Conservation (phyloP, 139 green algal species). For the Coccomyxa sp. region DNA sequence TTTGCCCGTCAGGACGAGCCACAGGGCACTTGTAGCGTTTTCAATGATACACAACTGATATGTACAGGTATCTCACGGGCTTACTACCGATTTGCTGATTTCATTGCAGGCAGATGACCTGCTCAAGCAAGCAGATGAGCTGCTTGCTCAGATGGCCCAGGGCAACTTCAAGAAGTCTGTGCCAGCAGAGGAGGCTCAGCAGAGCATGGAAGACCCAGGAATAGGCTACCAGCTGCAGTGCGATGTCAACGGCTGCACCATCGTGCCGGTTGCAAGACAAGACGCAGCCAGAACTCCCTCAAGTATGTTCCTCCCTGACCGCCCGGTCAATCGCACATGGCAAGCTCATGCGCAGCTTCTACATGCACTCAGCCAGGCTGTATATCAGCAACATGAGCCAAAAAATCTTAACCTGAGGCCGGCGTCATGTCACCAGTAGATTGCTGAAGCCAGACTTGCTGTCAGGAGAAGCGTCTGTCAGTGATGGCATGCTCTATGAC, state of each 20-base stretch:
- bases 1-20: too few species aligned
- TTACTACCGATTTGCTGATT: neutral
- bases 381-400: too few species aligned
- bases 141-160: conserved; percentile 15
- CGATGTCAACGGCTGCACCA: conserved; percentile 33
- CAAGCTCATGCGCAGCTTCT: too few species aligned
- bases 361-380: too few species aligned
- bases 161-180: neutral
- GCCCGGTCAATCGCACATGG: too few species aligned
- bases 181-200: neutral
- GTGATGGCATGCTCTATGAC: too few species aligned
- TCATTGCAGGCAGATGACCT: conserved; percentile 5
- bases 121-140: conserved; percentile 9
- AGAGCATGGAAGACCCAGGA: neutral
- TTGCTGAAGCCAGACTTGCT: too few species aligned
- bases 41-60: too few species aligned
- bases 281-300: neutral
- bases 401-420: too few species aligned
- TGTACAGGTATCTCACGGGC: neutral
- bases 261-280: conserved; percentile 17
- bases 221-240: conserved; percentile 14
- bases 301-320: conserved; percentile 4
- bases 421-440: too few species aligned
- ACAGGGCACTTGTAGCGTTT: too few species aligned
- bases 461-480: too few species aligned